Evolutionary conservation across 2,329 filamentous ascomycete genomes (phyloP), one percentile per base, ranked within the genome.

Genomic region (Verticillium isaacii): DNA sequence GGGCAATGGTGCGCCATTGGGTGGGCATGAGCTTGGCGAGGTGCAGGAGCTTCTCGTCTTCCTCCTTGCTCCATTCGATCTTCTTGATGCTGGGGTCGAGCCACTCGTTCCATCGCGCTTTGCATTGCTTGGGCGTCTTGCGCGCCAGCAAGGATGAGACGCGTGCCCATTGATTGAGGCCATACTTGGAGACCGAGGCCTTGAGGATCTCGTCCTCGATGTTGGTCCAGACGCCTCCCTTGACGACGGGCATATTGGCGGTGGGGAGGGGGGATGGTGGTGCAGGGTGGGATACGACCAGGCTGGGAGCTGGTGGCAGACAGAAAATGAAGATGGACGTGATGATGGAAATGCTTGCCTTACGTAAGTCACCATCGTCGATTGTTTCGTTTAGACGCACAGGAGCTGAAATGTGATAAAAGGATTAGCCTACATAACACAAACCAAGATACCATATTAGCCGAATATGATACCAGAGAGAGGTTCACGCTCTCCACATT

Each of bases 111-210:
- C 95, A 99, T 80, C 95, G 86, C 64, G 95, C 94, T 80, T 99
- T 99, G 87, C 95, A 99, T 80, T 99, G 95, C 80, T 99, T 99
- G 59, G 95, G 89, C 36, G 95, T 98, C 78, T 99, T 99, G 72
- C 96, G 92, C 74, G 94, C 94, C 67, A 99, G 89, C 67, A 99
- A 86, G 62, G 95, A 98, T 61, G 95, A 97, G 66, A 98, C 95
- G 77, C 95, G 94, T 73, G 95, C 94, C 95, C 95, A 99, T 79
- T 99, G 95, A 73, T 97, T 95, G 64, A 97, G 84, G 58, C 93
- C 93, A 82, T 97, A 97, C 76, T 97, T 97, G 69, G 91, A 95
- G 66, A 96, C 92, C 63, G 91, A 90, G 61, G 93, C 93, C 79
- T 98, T 97, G 78, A 99, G 90, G 72, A 98, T 96, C 78, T 99